Percentiles rank a stretch among this genome's conserved stretches.
phyloP scores from a whole-genome alignment of 495 filamentous ascomycete genomes.

The Talaromyces liani region DNA sequence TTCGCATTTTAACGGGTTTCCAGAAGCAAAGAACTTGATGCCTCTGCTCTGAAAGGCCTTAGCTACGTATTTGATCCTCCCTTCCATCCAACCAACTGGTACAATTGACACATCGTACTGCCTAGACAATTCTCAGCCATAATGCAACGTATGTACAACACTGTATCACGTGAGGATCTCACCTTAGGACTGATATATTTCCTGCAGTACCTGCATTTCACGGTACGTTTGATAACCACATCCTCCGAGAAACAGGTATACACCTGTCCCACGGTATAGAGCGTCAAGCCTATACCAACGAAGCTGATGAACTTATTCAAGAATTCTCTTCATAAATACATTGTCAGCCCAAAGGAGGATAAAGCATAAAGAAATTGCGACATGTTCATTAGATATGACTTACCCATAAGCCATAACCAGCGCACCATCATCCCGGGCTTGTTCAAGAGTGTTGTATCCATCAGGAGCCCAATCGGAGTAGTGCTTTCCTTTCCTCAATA shows the following conservation, averaged over 20 bases:
- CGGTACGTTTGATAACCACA: conserved; percentile 53
- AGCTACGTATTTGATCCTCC: conserved; percentile 32
- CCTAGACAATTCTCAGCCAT: conserved; percentile 21
- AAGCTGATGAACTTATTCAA: conserved; percentile 55
- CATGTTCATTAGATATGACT: background rate
- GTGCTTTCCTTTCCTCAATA: conserved; percentile 43
- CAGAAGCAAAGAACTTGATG: background rate
- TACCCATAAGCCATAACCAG: conserved; percentile 58
- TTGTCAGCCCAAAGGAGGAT: background rate
- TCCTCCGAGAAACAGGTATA: conserved; percentile 50
- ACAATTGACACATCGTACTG: conserved; percentile 55
- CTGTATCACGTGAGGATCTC: conserved; percentile 5
- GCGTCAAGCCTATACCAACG: conserved; percentile 48
- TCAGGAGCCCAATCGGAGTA: conserved; percentile 18
- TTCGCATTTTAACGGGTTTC: background rate
- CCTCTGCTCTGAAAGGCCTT: background rate
- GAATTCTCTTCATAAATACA: conserved; percentile 36
- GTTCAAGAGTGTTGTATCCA: conserved; percentile 57
- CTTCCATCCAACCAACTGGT: conserved; percentile 64
- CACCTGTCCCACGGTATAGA: conserved; percentile 50
- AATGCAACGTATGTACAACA: background rate
- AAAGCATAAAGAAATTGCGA: background rate
- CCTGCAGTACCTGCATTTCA: conserved; percentile 59
- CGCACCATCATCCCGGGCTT: conserved; percentile 55
- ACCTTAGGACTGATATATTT: conserved; percentile 55